Base-by-base conservation (phyloP, 2,329 filamentous ascomycete genomes). In the Botryotinia calthae region DNA sequence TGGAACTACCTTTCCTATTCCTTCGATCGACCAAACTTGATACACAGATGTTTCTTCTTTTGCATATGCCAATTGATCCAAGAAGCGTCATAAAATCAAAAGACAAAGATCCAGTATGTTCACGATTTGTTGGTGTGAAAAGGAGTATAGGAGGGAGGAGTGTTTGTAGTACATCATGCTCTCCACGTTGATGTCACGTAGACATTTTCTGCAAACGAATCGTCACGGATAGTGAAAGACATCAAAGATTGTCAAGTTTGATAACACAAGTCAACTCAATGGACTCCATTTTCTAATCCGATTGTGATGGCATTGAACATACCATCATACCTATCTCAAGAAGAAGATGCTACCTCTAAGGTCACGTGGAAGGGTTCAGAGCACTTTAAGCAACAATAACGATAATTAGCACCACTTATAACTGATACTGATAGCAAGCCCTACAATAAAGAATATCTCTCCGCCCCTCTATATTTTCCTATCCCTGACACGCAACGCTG, bases 221-320 rank as follows among this genome's bases (percentile, higher is more conserved):
- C 25, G 4, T 8, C 37, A 37, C 37, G 2, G 7, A 14, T 14
- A 4, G 48, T n/a, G 10, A 1, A 51, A 51, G 25, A n/a, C 5
- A 14, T 14, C 6, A 14, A n/a, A 10, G 4, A n/a, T 51, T 14
- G 4, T 4, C 48, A 2, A 51, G 0, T 51, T 16, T n/a, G 2
- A n/a, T 14, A 5, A 2, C 12, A n/a, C 48, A 51, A 14, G 16
- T 2, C 4, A 6, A n/a, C 6, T n/a, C 5, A n/a, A n/a, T 5
- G 25, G 1, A 12, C 25, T n/a, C 6, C 3, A n/a, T 2, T n/a
- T n/a, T 8, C 4, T 7, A 7, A 7, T 5, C n/a, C 25, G 12
- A 51, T 0, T 0, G 1, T 51, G 12, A 51, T 2, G 48, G 1
- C 0, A n/a, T n/a, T n/a, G 5, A 7, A 7, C 14, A n/a, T 16